Evolutionary conservation across 768 basidiomycete species (phyloP), one percentile per base, ranked within the genome.

Genomic region (Boletales sp.): DNA sequence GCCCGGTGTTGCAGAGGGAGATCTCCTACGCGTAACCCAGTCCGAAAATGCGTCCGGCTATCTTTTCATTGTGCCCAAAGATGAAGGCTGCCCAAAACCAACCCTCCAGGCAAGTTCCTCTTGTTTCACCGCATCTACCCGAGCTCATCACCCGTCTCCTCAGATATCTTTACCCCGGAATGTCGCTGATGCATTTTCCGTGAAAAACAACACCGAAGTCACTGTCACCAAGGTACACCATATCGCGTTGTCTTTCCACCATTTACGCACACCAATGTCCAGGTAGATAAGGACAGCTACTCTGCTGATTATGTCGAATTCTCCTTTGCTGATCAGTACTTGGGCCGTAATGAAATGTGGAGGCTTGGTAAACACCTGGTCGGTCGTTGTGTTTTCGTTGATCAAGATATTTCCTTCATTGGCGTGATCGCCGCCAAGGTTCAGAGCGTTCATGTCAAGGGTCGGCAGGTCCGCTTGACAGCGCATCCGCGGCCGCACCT

Each of bases 281-380:
- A 91, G 89, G 86, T 90, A 37, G 83, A 94, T 55, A 81, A 76
- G 56, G 72, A 75, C 8, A 69, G 70, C 34, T 78, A 81, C 51
- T 77, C 72, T 21, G 90, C 88, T 1, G 84, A 89, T 52, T 86
- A 85, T 62, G 78, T 98, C 43, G 95, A 98, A 61, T 79, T 98
- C 49, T 83, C 84, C 40, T 98, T 98, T 62, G 89, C 90, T 54
- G 94, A 97, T 64, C 93, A 95, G 63, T 97, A 97, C 65, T 76
- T 97, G 14, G 95, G 94, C 14, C 82, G 97, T 40, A 92, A 89
- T 53, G 97, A 97, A 57, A 95, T 97, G 93, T 97, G 94, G 92
- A 76, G 93, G 42, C 75, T 97, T 8, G 85, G 84, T n/a, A 84
- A 87, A 64, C 77, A 85, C 44, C 76, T 97, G 14, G 83, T 84